A percentile compares a stretch with the other conserved stretches of the same genome.
Conservation (phyloP, 306 rosid species). For the Potentilla sterilis region DNA sequence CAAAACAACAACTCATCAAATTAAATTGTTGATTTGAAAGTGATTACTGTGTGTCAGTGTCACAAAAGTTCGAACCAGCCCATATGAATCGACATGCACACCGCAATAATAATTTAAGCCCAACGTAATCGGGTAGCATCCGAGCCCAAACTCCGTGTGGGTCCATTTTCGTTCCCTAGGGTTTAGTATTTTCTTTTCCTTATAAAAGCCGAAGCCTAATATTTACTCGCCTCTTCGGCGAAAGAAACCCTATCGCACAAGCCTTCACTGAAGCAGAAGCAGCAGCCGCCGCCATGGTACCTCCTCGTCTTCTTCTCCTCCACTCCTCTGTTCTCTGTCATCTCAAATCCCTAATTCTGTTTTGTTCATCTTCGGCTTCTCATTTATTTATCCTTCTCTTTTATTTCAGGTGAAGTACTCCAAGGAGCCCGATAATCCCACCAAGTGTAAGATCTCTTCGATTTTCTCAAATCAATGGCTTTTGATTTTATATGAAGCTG, state of each 20-base stretch:
- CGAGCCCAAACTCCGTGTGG: not conserved
- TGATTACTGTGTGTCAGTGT: too few relatives aligned
- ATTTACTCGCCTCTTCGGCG: not conserved
- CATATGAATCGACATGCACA: not conserved
- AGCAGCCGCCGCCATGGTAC: conserved; percentile 58
- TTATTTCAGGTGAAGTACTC: conserved; percentile 85
- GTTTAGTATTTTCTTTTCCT: conserved; percentile 16
- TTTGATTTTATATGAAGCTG: not conserved
- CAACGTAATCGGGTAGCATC: not conserved
- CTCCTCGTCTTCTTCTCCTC: too few relatives aligned
- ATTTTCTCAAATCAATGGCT: not conserved
- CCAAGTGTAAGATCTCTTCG: conserved; percentile 51
- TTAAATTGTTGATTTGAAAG: too few relatives aligned
- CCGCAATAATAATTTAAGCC: not conserved
- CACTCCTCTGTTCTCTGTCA: not conserved
- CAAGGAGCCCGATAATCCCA: conserved; percentile 81
- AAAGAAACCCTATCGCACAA: not conserved
- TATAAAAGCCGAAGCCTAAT: conserved; percentile 13
- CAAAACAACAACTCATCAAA: too few relatives aligned
- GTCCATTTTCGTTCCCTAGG: conserved; percentile 9
- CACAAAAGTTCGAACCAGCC: too few relatives aligned
- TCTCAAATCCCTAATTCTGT: not conserved
- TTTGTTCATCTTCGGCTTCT: not conserved
- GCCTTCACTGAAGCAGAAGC: conserved; percentile 18
- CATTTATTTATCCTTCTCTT: not conserved